Evolutionary conservation across 2,329 filamentous ascomycete species (phyloP), one percentile per base, ranked within the genome.

Genomic region (Cladosporium oxysporum): DNA sequence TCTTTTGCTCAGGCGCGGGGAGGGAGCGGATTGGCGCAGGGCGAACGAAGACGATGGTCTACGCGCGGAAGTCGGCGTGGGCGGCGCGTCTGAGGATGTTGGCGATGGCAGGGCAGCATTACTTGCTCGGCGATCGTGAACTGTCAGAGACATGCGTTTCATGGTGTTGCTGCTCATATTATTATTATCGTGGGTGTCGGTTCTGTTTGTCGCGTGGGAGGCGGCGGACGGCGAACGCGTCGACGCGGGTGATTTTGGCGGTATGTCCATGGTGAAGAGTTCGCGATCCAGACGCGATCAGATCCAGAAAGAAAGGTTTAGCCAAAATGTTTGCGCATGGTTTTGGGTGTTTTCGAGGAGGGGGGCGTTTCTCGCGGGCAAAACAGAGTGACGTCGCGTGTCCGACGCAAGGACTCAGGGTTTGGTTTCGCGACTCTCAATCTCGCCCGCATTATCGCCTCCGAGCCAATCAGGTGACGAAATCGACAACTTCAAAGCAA

Each of bases 1-100:
- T 58, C 70, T 71, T 26, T 67, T 67, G 18, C 59, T 66, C 21
- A 70, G 66, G 37, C 69, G 69, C 18, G 70, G 70, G 1, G 70
- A 66, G 3, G 72, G 66, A 16, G 59, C 60, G n/a, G 65, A 63
- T 53, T 59, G 64, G 28, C 58, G 59, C 28, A 60, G 31, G 18
- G 64, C 52, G 58, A 53, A 60, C 12, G 55, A 52, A 29, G 64
- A 66, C 23, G 64, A 57, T 26, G 64, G 50, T n/a, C 64, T 50
- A 7, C 50, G 58, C 11, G 49, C 35, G 14, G 64, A 66, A 31
- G 35, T 41, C 8, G 64, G 58, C 14, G 64, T 66, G 18, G 37
- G 57, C 5, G 63, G 58, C 71, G 72, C 41, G 68, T 59, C 49
- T n/a, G 62, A 41, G 52, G 66, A 53, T 64, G 65, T 53, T 49